Percentiles rank a stretch among this genome's conserved stretches.
Conservation (phyloP, 768 basidiomycete species). For the Leucosporidium creatinivorum region DNA sequence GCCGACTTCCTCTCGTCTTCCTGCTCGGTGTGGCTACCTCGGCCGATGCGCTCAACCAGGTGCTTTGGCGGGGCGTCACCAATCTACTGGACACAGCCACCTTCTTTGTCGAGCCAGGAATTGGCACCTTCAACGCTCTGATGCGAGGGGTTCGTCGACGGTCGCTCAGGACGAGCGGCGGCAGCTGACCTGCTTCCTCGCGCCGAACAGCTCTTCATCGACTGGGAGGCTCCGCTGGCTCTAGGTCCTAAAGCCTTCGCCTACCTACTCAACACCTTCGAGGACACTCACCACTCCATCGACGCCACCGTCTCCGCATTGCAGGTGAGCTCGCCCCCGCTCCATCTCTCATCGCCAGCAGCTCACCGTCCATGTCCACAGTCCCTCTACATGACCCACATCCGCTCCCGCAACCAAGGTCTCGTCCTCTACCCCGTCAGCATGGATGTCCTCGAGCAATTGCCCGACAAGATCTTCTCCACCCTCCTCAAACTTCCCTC, state of each 20-base stretch:
- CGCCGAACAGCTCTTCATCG: constrained; percentile 22
- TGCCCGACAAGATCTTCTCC: background rate
- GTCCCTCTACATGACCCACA: constrained; percentile 32
- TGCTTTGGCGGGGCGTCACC: background rate
- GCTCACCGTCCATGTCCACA: background rate
- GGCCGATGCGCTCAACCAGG: constrained; percentile 5
- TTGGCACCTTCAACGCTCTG: constrained; percentile 26
- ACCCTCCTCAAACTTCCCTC: background rate
- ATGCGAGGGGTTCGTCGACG: constrained; percentile 8
- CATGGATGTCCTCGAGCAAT: background rate
- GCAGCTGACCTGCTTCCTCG: background rate
- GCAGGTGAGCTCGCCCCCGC: constrained; percentile 14
- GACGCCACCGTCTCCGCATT: constrained; percentile 29
- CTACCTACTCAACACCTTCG: constrained; percentile 27
- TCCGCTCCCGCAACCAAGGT: background rate
- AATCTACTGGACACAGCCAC: constrained; percentile 14
- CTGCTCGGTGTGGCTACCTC: constrained; percentile 29
- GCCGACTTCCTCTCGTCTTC: constrained; percentile 14
- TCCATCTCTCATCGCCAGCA: too few species aligned
- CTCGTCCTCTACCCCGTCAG: background rate
- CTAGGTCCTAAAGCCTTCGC: constrained; percentile 15
- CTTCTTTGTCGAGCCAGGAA: constrained; percentile 31
- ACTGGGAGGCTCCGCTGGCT: constrained; percentile 16
- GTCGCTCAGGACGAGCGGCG: background rate
- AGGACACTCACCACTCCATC: constrained; percentile 33